Base-by-base conservation (phyloP, 2,329 filamentous ascomycete species). In the Pseudogymnoascus sp. region DNA sequence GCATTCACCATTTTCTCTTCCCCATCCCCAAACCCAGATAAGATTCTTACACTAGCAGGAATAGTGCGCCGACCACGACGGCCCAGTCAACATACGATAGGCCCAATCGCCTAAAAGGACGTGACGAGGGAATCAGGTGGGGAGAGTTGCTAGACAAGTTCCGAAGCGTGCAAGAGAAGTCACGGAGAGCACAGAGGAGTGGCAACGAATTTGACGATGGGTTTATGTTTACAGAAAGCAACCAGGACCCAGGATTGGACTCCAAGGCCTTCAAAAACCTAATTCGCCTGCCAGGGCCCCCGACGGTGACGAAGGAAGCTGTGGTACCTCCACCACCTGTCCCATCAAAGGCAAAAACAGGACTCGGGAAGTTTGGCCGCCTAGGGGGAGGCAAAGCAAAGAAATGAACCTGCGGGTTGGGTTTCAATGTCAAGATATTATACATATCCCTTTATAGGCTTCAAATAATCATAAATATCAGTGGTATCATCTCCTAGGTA, bases 71-170 rank as follows among this genome's bases (percentile, higher is more conserved):
- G 38, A 75, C 81, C 26, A 76, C 80, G 62, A 75, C 83, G 11
- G 75, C 77, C 44, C 77, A 76, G 56, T 81, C 86, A 64, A 82
- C 78, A 67, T 91, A 88, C 74, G 88, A 92, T 70, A 82, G 89
- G 65, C 82, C 88, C 33, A 93, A 90, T 68, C 83, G 92, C 65
- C 81, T 97, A 59, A 82, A 97, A 84, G 74, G 86, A 84, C 59
- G 93, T 63, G 91, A 96, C 67, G 93, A 97, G 63, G 87, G 86
- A 35, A 96, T 99, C 69, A 88, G 89, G 63, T 99, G 95, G 95
- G 85, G 84, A 2, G 95, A 99, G 70, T 81, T 99, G 37, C 82
- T 99, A 4, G 95, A 99, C 67, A 96, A 97, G 72, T 99, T 99
- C 77, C 90, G 90, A 68, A 85, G 83, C 61, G 93, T 96, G 1